phyloP scores from a whole-genome alignment of 331 rosid species.

The Rhamnella rubrinervis region DNA sequence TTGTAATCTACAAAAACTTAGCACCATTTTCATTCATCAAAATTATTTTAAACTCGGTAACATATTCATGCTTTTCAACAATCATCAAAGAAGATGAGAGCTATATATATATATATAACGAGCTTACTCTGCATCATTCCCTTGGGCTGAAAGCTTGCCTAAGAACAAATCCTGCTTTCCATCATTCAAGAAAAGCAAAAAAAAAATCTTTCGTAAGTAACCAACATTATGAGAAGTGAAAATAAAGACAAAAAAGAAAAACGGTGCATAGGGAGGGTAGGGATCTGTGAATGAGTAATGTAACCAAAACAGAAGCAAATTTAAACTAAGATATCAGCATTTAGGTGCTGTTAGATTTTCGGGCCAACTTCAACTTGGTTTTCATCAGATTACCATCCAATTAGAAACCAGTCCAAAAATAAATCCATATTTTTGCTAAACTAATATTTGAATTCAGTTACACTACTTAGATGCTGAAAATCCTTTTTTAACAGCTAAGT shows the following conservation, averaged over 20 bases:
- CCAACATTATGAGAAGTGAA: neutral
- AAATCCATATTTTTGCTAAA: too few relatives aligned
- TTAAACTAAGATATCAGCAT: neutral
- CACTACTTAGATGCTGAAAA: too few relatives aligned
- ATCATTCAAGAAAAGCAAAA: slow-evolving; percentile 20
- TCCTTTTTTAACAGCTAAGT: too few relatives aligned
- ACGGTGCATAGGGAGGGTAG: neutral
- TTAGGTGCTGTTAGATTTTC: too few relatives aligned
- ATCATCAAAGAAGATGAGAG: neutral
- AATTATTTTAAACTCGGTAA: neutral
- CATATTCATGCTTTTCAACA: neutral
- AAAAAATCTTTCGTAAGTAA: neutral
- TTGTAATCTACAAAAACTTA: neutral
- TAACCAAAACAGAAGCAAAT: neutral
- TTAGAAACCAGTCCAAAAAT: too few relatives aligned
- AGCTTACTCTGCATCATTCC: slow-evolving; percentile 53
- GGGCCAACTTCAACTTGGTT: too few relatives aligned
- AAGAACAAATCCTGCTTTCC: slow-evolving; percentile 67
- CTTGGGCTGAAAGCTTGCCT: slow-evolving; percentile 55
- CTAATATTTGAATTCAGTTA: too few relatives aligned
- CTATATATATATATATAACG: slow-evolving; percentile 1
- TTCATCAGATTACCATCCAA: too few relatives aligned
- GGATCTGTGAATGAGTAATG: neutral
- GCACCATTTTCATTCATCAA: neutral
- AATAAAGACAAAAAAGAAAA: neutral